phyloP scores from a whole-genome alignment of 2,329 filamentous ascomycete genomes.

The Ustulina deusta region DNA sequence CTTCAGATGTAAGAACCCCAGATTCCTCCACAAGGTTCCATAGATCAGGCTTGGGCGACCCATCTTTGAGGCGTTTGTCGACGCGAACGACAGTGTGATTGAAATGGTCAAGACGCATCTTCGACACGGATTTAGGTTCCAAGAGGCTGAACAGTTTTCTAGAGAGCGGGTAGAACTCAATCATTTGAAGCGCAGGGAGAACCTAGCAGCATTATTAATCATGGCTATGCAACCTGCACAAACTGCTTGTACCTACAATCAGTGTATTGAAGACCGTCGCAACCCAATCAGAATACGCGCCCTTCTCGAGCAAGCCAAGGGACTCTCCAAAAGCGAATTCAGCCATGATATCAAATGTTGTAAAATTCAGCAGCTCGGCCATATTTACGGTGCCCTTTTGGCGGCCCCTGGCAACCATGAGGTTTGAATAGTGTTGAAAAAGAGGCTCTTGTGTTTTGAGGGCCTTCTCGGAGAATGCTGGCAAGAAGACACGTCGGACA shows the following conservation, averaged over 20 bases:
- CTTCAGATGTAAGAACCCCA: slow-evolving; percentile 31
- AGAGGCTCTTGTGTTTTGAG: slow-evolving; percentile 37
- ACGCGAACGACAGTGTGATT: slow-evolving; percentile 36
- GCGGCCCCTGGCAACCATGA: slow-evolving; percentile 30
- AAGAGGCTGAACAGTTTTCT: slow-evolving; percentile 28
- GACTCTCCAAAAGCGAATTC: slow-evolving; percentile 42
- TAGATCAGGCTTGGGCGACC: slow-evolving; percentile 43
- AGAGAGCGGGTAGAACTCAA: slow-evolving; percentile 32
- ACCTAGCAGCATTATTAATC: slow-evolving; percentile 26
- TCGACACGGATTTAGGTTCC: slow-evolving; percentile 30
- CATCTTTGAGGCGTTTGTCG: slow-evolving; percentile 30
- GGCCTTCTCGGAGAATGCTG: slow-evolving; percentile 38
- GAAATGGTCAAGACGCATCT: slow-evolving; percentile 37
- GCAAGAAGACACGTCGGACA: slow-evolving; percentile 33
- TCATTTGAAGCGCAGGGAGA: slow-evolving; percentile 31
- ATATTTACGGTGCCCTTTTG: slow-evolving; percentile 30
- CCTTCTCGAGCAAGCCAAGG: slow-evolving; percentile 37
- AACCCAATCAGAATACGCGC: slow-evolving; percentile 39
- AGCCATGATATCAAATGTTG: slow-evolving; percentile 44
- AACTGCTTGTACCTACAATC: slow-evolving; percentile 19
- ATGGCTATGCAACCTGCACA: not conserved
- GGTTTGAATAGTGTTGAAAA: slow-evolving; percentile 35
- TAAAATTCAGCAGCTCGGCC: slow-evolving; percentile 36
- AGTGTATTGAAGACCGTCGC: slow-evolving; percentile 36
- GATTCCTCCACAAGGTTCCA: slow-evolving; percentile 46